Evolutionary conservation across 1,139 yeast genomes (phyloP), one percentile per base, ranked within the genome.

Genomic region (Zygosaccharomyces sapae): DNA sequence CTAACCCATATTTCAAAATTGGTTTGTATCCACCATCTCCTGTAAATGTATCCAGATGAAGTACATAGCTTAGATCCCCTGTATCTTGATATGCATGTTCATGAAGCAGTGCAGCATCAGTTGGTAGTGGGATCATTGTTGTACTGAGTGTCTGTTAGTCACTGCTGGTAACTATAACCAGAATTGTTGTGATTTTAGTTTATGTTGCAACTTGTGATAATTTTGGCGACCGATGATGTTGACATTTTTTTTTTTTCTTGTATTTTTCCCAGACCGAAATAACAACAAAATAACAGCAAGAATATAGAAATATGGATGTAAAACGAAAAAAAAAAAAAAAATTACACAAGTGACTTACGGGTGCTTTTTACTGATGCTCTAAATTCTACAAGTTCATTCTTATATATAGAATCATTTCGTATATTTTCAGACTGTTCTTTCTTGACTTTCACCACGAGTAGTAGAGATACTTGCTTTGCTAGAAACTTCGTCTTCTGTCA

Each of bases 21-120:
- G 68, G 55, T 31, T 59, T 58, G 51, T 56, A 66, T 1, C 66
- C 68, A 33, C 64, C 65, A 8, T 49, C 46, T 10, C 51, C 55
- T 8, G 57, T 48, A 42, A 55, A 59, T n/a, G 62, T 63, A 1
- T 49, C 52, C 8, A 59, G 54, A 33, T 58, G 45, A 36, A 66
- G 51, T 5, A 65, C 69, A 19, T 53, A 47, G 4, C 49, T 39
- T n/a, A 67, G 45, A 44, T 62, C 57, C 3, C 59, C 57, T 1
- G 63, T 62, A 34, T 67, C 69, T 13, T 60, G 56, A 41, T 53
- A 68, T 2, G 64, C 57, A 47, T 68, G 71, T 45, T 68, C 72
- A 48, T 69, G 63, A 9, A 68, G 50, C 20, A 68, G 48, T 4
- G 61, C 66, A 5, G 69, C 61, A 44, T 68, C 72, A 18, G 58